A percentile compares a stretch with the other conserved stretches of the same genome.
Conservation (phyloP, 202 grass and related monocot genomes). For the Tripidium arundinaceum region DNA sequence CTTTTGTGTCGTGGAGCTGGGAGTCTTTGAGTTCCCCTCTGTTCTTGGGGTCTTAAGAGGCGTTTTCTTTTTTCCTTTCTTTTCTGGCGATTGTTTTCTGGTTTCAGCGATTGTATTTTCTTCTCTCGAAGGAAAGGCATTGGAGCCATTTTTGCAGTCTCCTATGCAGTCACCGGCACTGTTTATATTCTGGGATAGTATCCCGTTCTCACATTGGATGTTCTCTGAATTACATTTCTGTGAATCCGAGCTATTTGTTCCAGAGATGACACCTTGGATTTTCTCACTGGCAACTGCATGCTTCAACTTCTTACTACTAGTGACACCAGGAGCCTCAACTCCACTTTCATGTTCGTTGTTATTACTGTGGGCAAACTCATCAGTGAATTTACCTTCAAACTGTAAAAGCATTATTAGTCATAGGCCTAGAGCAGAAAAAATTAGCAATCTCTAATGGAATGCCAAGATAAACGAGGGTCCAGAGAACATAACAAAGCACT, state of each 20-base stretch:
- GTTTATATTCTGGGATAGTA: slow-evolving; percentile 19
- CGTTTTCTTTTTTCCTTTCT: background rate
- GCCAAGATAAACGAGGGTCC: background rate
- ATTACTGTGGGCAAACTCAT: background rate
- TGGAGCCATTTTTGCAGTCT: slow-evolving; percentile 36
- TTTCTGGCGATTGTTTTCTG: background rate
- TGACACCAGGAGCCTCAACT: no score
- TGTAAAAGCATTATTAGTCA: slow-evolving; percentile 38
- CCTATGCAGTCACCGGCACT: slow-evolving; percentile 29
- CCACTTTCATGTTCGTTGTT: no score
- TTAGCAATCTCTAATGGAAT: background rate
- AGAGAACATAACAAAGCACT: background rate
- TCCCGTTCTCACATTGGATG: slow-evolving; percentile 25
- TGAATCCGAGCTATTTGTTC: slow-evolving; percentile 22
- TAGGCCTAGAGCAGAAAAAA: background rate
- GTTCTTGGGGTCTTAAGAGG: background rate
- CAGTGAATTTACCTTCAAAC: slow-evolving; percentile 62
- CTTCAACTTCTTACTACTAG: no score
- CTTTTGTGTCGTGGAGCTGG: background rate
- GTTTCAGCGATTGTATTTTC: slow-evolving; percentile 35
- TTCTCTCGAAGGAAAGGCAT: slow-evolving; percentile 25
- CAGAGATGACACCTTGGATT: slow-evolving; percentile 27
- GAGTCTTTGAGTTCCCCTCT: background rate
- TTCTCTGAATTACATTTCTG: slow-evolving; percentile 42
- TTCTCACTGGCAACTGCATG: slow-evolving; percentile 1